A percentile compares a stretch with the other conserved stretches of the same genome.
phyloP scores from a whole-genome alignment of 176 grass and related monocot genomes.

The Oryza coarctata region DNA sequence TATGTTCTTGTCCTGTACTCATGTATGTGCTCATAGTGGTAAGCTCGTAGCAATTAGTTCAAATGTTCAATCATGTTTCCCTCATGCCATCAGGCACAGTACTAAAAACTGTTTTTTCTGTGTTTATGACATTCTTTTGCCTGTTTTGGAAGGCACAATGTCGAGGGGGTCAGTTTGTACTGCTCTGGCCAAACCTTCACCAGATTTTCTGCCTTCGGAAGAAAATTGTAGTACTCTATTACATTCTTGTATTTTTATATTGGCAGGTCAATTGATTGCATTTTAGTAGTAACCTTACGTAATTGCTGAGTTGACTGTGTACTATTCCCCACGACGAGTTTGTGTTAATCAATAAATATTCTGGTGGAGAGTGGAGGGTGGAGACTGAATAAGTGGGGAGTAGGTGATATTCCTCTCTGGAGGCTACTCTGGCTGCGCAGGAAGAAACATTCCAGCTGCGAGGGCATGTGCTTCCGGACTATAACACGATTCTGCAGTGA shows the following conservation, averaged over 20 bases:
- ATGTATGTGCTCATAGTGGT: neutral
- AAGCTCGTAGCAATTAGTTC: neutral
- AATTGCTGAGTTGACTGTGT: neutral
- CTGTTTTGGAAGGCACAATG: neutral
- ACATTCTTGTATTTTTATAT: neutral
- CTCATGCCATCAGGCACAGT: neutral
- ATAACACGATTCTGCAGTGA: neutral
- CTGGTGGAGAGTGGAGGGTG: neutral
- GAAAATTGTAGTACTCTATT: neutral
- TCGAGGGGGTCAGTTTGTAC: neutral
- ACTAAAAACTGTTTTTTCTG: neutral
- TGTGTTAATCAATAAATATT: neutral
- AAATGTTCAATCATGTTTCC: neutral
- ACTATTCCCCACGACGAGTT: neutral
- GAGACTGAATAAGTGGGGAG: neutral
- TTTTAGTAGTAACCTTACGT: neutral
- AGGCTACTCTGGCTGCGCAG: neutral
- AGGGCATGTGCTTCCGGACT: constrained; percentile 1
- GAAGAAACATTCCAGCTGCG: constrained; percentile 11
- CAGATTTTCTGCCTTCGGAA: neutral
- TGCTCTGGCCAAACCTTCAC: neutral
- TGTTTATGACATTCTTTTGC: neutral
- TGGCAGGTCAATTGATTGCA: neutral
- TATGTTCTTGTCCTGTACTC: neutral
- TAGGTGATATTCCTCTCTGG: neutral